phyloP scores from a whole-genome alignment of 306 rosid genomes.

The Gillenia trifoliata region DNA sequence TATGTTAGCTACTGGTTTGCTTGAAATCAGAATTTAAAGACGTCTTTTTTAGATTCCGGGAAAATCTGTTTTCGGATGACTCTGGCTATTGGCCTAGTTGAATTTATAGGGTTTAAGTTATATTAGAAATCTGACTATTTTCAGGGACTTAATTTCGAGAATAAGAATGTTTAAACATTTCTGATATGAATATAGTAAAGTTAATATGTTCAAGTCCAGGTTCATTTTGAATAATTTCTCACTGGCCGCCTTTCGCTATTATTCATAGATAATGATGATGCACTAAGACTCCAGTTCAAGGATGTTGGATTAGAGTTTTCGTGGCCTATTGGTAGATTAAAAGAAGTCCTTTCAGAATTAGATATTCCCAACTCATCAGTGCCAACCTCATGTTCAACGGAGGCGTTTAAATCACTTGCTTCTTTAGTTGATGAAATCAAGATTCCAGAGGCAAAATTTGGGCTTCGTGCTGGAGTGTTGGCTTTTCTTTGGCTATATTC shows the following conservation, averaged over 20 bases:
- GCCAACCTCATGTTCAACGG: constrained; percentile 61
- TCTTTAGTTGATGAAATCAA: constrained; percentile 56
- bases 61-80: neutral
- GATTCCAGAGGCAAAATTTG: constrained; percentile 62
- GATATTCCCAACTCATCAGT: constrained; percentile 31
- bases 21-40: neutral
- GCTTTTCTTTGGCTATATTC: constrained; percentile 88
- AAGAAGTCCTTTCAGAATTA: constrained; percentile 43
- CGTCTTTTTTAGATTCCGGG: neutral
- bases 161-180: neutral
- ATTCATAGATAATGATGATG: constrained; percentile 48
- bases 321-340: constrained; percentile 67
- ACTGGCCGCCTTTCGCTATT: constrained; percentile 5
- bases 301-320: constrained; percentile 65
- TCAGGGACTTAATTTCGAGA: neutral
- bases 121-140: neutral
- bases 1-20: neutral
- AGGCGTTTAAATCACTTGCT: constrained; percentile 49
- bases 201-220: neutral
- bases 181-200: neutral
- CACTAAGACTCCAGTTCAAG: constrained; percentile 59
- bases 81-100: neutral
- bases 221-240: neutral
- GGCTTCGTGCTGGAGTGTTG: constrained; percentile 69
- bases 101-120: neutral